These are phyloP conservation scores for Fusarium sp. DNA, from an alignment of 2,329 filamentous ascomycete species.

Conservation along the genomic window DNA sequence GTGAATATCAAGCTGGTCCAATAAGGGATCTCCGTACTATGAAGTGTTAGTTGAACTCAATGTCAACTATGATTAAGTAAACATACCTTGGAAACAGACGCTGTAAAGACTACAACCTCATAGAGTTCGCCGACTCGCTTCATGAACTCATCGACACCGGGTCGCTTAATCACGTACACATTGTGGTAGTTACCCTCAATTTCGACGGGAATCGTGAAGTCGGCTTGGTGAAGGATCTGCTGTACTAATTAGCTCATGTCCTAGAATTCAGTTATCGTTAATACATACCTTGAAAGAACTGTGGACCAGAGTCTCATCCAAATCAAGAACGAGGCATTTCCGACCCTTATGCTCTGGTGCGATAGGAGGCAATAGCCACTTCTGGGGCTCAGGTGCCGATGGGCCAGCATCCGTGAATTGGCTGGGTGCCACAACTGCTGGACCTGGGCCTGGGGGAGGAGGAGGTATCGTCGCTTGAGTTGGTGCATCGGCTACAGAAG, in stretches of 20 bases:
- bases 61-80: neutral
- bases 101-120: conserved; percentile 98
- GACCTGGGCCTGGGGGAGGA: conserved; percentile 62
- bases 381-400: conserved; percentile 61
- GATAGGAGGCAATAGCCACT: conserved; percentile 85
- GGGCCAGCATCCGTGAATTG: conserved; percentile 59
- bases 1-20: conserved; percentile 98
- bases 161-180: conserved; percentile 98
- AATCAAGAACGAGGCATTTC: conserved; percentile 94
- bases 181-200: conserved; percentile 99
- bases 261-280: neutral
- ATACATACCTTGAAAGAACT: conserved; percentile 93
- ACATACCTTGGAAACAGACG: conserved; percentile 93
- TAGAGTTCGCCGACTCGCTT: conserved; percentile 97
- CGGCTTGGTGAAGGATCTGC: conserved; percentile 95
- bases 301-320: conserved; percentile 97
- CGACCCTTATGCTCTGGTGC: conserved; percentile 83
- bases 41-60: conserved; percentile 42
- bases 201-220: conserved; percentile 98
- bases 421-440: conserved; percentile 57
- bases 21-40: conserved; percentile 93
- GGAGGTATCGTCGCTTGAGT: conserved; percentile 55
- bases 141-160: conserved; percentile 99
- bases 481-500: conserved; percentile 56
- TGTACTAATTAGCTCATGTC: conserved; percentile 40